These are phyloP conservation scores for Syzygium aqueum DNA, from an alignment of 345 rosid species.

Conservation along the genomic window DNA sequence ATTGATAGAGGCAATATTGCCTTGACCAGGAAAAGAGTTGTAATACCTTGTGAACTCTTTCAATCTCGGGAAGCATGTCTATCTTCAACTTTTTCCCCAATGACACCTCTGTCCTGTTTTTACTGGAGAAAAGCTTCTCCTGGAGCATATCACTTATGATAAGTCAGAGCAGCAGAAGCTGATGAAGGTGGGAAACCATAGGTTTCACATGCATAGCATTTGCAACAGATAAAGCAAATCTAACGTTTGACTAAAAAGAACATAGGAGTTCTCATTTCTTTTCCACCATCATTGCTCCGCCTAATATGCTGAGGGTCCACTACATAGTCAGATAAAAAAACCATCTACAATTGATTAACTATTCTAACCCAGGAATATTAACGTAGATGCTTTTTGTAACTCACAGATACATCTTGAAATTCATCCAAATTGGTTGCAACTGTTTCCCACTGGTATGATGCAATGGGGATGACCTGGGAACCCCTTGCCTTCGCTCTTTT, in stretches of 20 bases:
- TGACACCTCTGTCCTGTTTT: conserved; percentile 80
- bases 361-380: neutral
- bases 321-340: neutral
- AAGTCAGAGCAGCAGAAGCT: neutral
- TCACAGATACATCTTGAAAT: conserved; percentile 70
- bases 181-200: neutral
- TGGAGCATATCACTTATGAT: conserved; percentile 23
- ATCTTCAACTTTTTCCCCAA: conserved; percentile 83
- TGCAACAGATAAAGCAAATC: neutral
- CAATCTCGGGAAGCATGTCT: conserved; percentile 97
- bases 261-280: neutral
- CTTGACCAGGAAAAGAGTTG: neutral
- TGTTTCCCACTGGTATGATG: conserved; percentile 92
- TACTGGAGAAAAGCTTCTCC: conserved; percentile 85
- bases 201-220: neutral
- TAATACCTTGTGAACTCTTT: conserved; percentile 87
- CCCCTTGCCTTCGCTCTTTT: conserved; percentile 76
- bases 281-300: neutral
- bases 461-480: conserved; percentile 55
- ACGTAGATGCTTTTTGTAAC: conserved; percentile 10
- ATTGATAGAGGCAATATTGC: neutral
- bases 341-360: neutral
- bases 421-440: conserved; percentile 96
- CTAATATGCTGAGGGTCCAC: neutral
- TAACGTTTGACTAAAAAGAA: neutral